Conservation (phyloP, 306 rosid genomes). For the Vigna radiata region DNA sequence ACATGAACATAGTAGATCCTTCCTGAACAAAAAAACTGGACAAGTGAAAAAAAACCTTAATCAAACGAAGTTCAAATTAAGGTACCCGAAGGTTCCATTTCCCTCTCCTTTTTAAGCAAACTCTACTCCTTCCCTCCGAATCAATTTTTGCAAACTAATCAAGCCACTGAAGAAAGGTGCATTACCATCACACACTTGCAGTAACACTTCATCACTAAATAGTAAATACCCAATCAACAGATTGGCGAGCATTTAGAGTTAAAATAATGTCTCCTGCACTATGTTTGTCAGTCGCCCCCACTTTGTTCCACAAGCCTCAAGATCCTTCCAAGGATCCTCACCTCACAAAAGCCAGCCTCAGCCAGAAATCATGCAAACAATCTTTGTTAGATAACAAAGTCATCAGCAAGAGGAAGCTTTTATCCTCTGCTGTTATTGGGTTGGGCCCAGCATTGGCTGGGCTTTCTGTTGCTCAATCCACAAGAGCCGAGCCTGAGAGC, state of each 20-base stretch:
- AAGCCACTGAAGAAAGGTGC: slow-evolving; percentile 18
- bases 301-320: slow-evolving; percentile 59
- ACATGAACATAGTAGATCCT: slow-evolving; percentile 43
- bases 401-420: slow-evolving; percentile 54
- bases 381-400: slow-evolving; percentile 41
- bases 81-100: slow-evolving; percentile 57
- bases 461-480: slow-evolving; percentile 50
- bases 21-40: slow-evolving; percentile 37
- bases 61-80: slow-evolving; percentile 40
- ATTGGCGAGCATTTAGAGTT: not conserved
- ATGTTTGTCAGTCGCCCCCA: slow-evolving; percentile 53
- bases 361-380: slow-evolving; percentile 49
- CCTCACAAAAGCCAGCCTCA: slow-evolving; percentile 39
- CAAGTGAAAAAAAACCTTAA: not conserved
- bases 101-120: slow-evolving; percentile 38
- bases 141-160: not conserved
- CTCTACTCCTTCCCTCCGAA: slow-evolving; percentile 39
- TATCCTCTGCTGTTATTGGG: slow-evolving; percentile 50
- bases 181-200: not conserved
- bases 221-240: not conserved
- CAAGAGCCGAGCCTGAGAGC: slow-evolving; percentile 69
- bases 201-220: not conserved
- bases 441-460: slow-evolving; percentile 47
- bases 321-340: slow-evolving; percentile 50
- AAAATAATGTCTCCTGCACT: slow-evolving; percentile 56